A percentile compares a stretch with the other conserved stretches of the same genome.
phyloP scores from a whole-genome alignment of 2,329 filamentous ascomycete genomes.

The Penicillium sp. region DNA sequence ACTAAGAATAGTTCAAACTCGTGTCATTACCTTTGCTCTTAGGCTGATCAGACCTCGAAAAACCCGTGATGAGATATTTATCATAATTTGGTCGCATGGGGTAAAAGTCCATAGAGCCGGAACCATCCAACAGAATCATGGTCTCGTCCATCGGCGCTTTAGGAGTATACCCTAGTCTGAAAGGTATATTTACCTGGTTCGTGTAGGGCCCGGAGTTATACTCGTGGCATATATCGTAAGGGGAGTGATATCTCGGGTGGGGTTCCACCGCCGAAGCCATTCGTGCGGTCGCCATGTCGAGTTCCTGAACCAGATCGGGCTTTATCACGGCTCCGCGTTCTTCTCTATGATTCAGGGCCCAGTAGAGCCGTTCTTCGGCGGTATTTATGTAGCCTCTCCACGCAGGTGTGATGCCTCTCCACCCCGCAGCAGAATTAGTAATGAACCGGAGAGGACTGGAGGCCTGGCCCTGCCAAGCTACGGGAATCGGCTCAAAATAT shows the following conservation, averaged over 20 bases:
- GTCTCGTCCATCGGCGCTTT: constrained; percentile 45
- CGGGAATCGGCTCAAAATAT: constrained; percentile 51
- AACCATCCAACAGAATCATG: constrained; percentile 50
- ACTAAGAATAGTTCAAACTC: not conserved
- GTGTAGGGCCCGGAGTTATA: constrained; percentile 45
- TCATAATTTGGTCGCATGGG: constrained; percentile 45
- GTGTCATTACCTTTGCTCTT: constrained; percentile 43
- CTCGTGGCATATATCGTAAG: constrained; percentile 45
- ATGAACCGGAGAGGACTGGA: constrained; percentile 48
- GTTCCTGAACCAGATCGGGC: constrained; percentile 45
- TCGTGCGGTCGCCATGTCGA: constrained; percentile 45
- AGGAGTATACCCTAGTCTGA: constrained; percentile 36
- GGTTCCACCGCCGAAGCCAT: constrained; percentile 48
- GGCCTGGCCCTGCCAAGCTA: constrained; percentile 43
- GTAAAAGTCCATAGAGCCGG: constrained; percentile 49
- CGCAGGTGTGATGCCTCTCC: constrained; percentile 47
- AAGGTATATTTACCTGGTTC: constrained; percentile 48
- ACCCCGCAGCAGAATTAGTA: constrained; percentile 45
- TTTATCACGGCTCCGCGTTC: constrained; percentile 38
- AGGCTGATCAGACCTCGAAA: constrained; percentile 40
- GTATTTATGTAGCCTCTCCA: constrained; percentile 50
- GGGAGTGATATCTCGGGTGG: constrained; percentile 44
- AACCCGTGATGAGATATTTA: constrained; percentile 46
- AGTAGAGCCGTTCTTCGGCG: constrained; percentile 51
- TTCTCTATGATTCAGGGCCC: constrained; percentile 49